A percentile compares a stretch with the other conserved stretches of the same genome.
These are phyloP conservation scores for Cercophora sp. DNA, from an alignment of 495 filamentous ascomycete species.

Conservation along the genomic window DNA sequence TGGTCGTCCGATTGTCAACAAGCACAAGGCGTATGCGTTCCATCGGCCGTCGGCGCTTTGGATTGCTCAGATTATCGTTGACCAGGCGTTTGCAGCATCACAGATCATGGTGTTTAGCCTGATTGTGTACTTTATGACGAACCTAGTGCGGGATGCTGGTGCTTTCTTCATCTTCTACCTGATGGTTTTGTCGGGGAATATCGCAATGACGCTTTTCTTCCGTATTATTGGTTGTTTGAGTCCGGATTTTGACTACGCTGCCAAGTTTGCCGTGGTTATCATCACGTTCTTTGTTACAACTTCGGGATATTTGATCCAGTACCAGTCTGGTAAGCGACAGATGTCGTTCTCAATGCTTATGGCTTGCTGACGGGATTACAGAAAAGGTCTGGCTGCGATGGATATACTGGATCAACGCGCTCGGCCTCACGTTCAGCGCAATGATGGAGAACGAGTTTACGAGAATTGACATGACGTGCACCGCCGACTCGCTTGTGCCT, in stretches of 20 bases:
- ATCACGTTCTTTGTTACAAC: constrained; percentile 78
- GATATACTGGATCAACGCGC: constrained; percentile 78
- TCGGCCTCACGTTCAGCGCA: constrained; percentile 67
- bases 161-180: constrained; percentile 78
- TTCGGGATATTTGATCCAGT: constrained; percentile 76
- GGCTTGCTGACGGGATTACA: constrained; percentile 2
- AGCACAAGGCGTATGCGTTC: constrained; percentile 75
- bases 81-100: constrained; percentile 62
- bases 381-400: constrained; percentile 72
- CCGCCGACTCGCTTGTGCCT: constrained; percentile 60
- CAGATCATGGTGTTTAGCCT: constrained; percentile 68
- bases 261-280: constrained; percentile 71
- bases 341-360: no score
- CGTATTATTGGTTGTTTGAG: constrained; percentile 72
- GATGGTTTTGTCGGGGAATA: constrained; percentile 64
- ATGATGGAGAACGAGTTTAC: constrained; percentile 85
- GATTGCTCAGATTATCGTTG: constrained; percentile 76
- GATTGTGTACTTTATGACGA: constrained; percentile 79
- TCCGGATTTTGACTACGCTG: constrained; percentile 81
- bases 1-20: constrained; percentile 70
- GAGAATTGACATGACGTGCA: constrained; percentile 58
- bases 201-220: constrained; percentile 78
- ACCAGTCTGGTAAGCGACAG: constrained; percentile 42
- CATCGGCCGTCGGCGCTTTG: constrained; percentile 75
- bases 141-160: constrained; percentile 60